Percentiles rank a stretch among this genome's conserved stretches.
Evolutionary conservation across 805 yeast genomes (phyloP).

Genomic region (Wickerhamiella kazuoi): DNA sequence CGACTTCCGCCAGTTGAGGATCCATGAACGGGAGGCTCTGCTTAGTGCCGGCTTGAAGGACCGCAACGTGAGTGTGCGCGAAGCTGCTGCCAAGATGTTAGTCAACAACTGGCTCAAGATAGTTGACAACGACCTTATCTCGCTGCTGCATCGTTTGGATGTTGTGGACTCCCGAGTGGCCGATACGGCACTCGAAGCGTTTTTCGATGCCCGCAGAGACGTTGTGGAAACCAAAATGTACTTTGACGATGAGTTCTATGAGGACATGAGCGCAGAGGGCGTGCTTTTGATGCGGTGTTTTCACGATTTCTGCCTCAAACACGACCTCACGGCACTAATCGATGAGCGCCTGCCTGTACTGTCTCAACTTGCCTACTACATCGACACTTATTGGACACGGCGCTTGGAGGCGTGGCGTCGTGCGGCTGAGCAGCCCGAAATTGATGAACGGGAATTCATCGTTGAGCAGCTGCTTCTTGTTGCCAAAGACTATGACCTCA

Average conservation of each 20-base stretch:
- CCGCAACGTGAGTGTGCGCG: slow-evolving; percentile 55
- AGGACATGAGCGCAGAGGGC: slow-evolving; percentile 50
- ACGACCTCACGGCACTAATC: slow-evolving; percentile 33
- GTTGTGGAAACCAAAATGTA: slow-evolving; percentile 34
- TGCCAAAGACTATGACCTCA: slow-evolving; percentile 59
- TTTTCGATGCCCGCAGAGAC: slow-evolving; percentile 48
- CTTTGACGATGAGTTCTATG: slow-evolving; percentile 54
- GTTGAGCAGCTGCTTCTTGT: slow-evolving; percentile 54
- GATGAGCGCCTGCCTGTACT: slow-evolving; percentile 69
- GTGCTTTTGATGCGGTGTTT: slow-evolving; percentile 55
- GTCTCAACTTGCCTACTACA: slow-evolving; percentile 42
- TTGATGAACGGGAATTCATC: slow-evolving; percentile 41
- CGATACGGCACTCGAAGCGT: slow-evolving; percentile 42
- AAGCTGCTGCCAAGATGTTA: slow-evolving; percentile 56
- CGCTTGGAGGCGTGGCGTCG: slow-evolving; percentile 8
- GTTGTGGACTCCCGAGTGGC: slow-evolving; percentile 54
- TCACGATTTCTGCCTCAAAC: slow-evolving; percentile 43
- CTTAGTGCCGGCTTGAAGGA: slow-evolving; percentile 77
- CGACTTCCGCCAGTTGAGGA: slow-evolving; percentile 37
- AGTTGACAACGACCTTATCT: slow-evolving; percentile 51
- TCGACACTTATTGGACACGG: slow-evolving; percentile 38
- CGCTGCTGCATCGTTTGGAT: slow-evolving; percentile 51
- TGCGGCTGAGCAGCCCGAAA: slow-evolving; percentile 17
- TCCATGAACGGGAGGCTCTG: slow-evolving; percentile 43
- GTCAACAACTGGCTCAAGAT: slow-evolving; percentile 54